Base-by-base conservation (phyloP, 306 rosid genomes). In the Trifolium fragiferum region DNA sequence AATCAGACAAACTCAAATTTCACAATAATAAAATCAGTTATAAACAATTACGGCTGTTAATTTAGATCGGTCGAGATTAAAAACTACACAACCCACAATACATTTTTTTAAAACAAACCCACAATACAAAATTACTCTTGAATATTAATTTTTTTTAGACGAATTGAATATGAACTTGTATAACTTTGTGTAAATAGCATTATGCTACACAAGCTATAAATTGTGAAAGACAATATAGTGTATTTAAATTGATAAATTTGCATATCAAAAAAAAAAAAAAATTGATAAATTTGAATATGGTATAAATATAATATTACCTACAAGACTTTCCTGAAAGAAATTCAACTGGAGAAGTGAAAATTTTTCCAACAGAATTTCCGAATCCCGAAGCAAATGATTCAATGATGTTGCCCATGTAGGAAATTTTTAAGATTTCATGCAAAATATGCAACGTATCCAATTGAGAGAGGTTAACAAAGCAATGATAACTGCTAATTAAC, bases 241-340 rank as follows among this genome's bases (percentile, higher is more conserved):
- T 37, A 6, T n/a, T n/a, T n/a, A n/a, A n/a, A n/a, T 59, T 51
- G 67, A 38, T 35, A 47, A 46, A 16, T 32, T 12, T 41, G 64
- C 41, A 33, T n/a, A n/a, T 54, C n/a, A n/a, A n/a, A n/a, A n/a
- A n/a, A n/a, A n/a, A n/a, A n/a, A n/a, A n/a, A n/a, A n/a, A n/a
- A n/a, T 59, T 51, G 67, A 38, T 35, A 47, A 46, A 16, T 32
- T 12, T 41, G 64, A 51, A 33, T 54, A 33, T 54, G 66, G 6
- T 44, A 47, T 27, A 30, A 72, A 4, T 44, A 47, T 27, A 30
- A 72, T 75, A 6, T 20, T 66, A 90, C 96, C 90, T 86, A 82
- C 96, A 88, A 66, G 93, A 88, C 37, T 88, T 90, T 61, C 92
- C 96, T 1, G 91, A 80, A 16, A 90, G 81, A 66, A 87, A 90